Evolutionary conservation across 2,329 filamentous ascomycete genomes (phyloP).

Genomic region (Simplicillium aogashimaense): DNA sequence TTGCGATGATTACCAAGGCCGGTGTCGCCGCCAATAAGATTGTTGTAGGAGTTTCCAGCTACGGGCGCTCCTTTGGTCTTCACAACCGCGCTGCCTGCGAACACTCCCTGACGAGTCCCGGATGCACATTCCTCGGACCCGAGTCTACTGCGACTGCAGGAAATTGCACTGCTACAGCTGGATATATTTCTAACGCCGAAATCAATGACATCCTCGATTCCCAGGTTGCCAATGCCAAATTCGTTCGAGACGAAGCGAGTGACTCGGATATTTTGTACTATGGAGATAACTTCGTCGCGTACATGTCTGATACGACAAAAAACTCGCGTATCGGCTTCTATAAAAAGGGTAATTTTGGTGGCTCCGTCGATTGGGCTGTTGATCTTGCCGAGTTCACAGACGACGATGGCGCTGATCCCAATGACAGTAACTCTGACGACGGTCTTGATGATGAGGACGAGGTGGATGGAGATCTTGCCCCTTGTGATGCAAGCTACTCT

Average conservation of each 20-base stretch:
- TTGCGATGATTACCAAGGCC: constrained; percentile 25
- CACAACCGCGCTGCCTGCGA: constrained; percentile 11
- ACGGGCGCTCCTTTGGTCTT: constrained; percentile 20
- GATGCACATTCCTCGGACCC: background rate
- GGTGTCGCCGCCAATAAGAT: constrained; percentile 21
- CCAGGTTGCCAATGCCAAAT: constrained; percentile 7
- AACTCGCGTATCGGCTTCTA: constrained; percentile 9
- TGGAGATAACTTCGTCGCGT: constrained; percentile 19
- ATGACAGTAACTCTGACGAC: too few species aligned
- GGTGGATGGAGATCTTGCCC: too few species aligned
- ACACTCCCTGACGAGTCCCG: constrained; percentile 13
- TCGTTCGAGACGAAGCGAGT: background rate
- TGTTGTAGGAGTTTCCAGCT: constrained; percentile 16
- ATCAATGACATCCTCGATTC: constrained; percentile 14
- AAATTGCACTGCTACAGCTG: constrained; percentile 12
- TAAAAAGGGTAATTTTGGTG: constrained; percentile 16
- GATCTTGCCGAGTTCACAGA: constrained; percentile 9
- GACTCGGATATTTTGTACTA: constrained; percentile 9
- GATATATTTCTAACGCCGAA: constrained; percentile 19
- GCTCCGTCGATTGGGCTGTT: constrained; percentile 19
- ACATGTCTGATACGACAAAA: constrained; percentile 17
- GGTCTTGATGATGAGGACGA: too few species aligned
- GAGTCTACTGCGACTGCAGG: constrained; percentile 13
- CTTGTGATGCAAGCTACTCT: too few species aligned
- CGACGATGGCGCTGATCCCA: background rate